A percentile compares a stretch with the other conserved stretches of the same genome.
These are phyloP conservation scores for Nannochloropsis granulata DNA, from an alignment of 108 stramenopile genomes.

Conservation along the genomic window DNA sequence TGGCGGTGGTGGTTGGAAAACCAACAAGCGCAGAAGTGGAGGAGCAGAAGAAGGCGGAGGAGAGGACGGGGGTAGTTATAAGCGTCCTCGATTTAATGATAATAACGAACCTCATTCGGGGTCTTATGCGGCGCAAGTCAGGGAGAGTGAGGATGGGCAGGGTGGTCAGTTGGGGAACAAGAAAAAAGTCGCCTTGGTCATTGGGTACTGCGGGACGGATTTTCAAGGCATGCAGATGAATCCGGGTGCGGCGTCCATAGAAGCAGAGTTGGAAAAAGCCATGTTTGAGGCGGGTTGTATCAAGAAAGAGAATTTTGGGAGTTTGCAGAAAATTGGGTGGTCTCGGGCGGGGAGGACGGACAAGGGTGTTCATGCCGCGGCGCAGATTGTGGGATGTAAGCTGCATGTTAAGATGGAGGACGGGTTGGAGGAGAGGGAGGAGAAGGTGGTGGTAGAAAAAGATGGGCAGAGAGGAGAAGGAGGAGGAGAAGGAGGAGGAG, in stretches of 20 bases:
- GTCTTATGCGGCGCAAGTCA: neutral
- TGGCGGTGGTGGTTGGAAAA: neutral
- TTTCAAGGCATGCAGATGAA: slow-evolving; percentile 78
- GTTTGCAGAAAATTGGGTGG: slow-evolving; percentile 80
- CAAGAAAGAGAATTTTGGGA: slow-evolving; percentile 55
- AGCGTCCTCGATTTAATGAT: neutral
- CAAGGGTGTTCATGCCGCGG: slow-evolving; percentile 84
- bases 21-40: neutral
- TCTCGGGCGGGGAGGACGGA: slow-evolving; percentile 86
- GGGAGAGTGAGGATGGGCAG: neutral
- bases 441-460: neutral
- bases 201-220: slow-evolving; percentile 40
- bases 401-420: slow-evolving; percentile 59
- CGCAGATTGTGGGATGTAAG: slow-evolving; percentile 71
- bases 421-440: slow-evolving; percentile 21
- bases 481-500: slow-evolving; percentile 16
- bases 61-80: neutral
- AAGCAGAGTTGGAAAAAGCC: slow-evolving; percentile 77
- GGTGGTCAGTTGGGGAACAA: neutral
- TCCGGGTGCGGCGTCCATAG: slow-evolving; percentile 51
- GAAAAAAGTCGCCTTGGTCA: slow-evolving; percentile 33
- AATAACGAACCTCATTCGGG: neutral
- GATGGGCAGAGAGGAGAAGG: neutral
- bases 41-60: neutral
- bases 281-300: slow-evolving; percentile 56